Percentiles rank a stretch among this genome's conserved stretches.
Evolutionary conservation across 768 basidiomycete genomes (phyloP).

Genomic region (Panaeolus papilionaceus): DNA sequence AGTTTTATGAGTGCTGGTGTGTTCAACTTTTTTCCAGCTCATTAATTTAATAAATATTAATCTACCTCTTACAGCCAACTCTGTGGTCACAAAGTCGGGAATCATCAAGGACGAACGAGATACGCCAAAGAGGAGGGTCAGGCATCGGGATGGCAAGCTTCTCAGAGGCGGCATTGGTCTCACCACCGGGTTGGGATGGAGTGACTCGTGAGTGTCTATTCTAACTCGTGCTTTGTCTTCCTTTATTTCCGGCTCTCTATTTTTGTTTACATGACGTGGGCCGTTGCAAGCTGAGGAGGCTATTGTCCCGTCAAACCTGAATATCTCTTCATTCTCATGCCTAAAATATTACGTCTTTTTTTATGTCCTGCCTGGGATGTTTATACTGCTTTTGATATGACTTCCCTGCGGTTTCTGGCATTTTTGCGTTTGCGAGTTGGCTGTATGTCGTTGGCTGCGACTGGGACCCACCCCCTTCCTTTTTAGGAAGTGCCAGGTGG

Average conservation of each 20-base stretch:
- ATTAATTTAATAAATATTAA: slow-evolving; percentile 12
- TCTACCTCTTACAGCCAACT: slow-evolving; percentile 15
- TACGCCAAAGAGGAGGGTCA: slow-evolving; percentile 57
- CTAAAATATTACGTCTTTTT: slow-evolving; percentile 13
- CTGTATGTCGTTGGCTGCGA: not conserved
- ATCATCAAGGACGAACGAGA: slow-evolving; percentile 62
- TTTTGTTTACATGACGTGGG: too few species aligned
- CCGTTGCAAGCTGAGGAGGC: too few species aligned
- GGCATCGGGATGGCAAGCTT: slow-evolving; percentile 67
- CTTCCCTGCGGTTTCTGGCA: not conserved
- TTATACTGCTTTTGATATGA: not conserved
- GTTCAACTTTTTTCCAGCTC: slow-evolving; percentile 16
- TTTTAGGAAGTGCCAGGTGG: not conserved
- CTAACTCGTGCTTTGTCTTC: slow-evolving; percentile 8
- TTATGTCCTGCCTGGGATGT: too few species aligned
- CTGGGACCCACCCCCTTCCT: not conserved
- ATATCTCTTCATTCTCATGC: slow-evolving; percentile 4
- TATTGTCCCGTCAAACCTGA: too few species aligned
- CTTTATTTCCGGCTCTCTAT: not conserved
- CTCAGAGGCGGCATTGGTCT: slow-evolving; percentile 69
- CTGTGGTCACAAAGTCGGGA: slow-evolving; percentile 43
- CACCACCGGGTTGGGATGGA: slow-evolving; percentile 79
- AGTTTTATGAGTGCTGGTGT: slow-evolving; percentile 42
- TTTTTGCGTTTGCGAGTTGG: not conserved
- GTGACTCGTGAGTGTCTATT: slow-evolving; percentile 60